These are phyloP conservation scores for Gossypium turneri DNA, from an alignment of 345 rosid species.

Conservation along the genomic window DNA sequence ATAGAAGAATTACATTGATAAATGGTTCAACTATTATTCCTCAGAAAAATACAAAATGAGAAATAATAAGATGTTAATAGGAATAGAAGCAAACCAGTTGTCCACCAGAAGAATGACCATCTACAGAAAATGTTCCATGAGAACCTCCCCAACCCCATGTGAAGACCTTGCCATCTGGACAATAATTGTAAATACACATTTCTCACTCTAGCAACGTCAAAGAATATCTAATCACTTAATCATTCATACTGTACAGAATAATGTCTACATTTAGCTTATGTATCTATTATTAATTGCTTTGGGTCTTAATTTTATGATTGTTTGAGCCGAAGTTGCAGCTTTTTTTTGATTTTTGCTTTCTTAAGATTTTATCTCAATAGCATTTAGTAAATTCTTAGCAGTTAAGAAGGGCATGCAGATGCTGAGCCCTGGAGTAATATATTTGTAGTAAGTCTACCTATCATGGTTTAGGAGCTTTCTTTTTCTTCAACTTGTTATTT, in stretches of 20 bases:
- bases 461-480: neutral
- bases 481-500: neutral
- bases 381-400: neutral
- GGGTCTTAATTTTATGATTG: neutral
- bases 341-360: neutral
- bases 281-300: neutral
- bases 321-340: neutral
- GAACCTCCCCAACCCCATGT: slow-evolving; percentile 99
- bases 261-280: neutral
- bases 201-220: neutral
- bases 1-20: neutral
- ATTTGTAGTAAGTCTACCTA: neutral
- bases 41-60: neutral
- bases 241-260: neutral
- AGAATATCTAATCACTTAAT: neutral
- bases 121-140: slow-evolving; percentile 86
- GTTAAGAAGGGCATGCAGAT: neutral
- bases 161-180: slow-evolving; percentile 64
- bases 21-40: neutral
- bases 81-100: slow-evolving; percentile 64
- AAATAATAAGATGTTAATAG: slow-evolving; percentile 15
- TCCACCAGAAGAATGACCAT: slow-evolving; percentile 89
- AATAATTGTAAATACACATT: slow-evolving; percentile 6
- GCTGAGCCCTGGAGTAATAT: neutral
- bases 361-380: neutral